Evolutionary conservation across 2,329 filamentous ascomycete genomes (phyloP), one percentile per base, ranked within the genome.

Genomic region (Sporothrix pseudoabietina): DNA sequence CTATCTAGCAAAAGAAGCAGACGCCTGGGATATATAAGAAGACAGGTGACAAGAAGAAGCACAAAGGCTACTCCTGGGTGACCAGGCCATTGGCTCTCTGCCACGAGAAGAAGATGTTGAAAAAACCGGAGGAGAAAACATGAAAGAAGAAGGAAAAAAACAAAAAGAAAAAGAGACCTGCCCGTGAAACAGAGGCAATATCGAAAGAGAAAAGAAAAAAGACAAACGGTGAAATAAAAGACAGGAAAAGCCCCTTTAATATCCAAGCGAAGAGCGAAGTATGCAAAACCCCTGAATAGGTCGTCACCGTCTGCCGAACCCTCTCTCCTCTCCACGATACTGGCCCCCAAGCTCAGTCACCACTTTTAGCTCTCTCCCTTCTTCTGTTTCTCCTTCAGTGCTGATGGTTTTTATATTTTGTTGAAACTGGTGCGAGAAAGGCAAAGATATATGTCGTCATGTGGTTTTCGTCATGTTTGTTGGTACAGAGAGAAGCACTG

Each of bases 231-330:
- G 19, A 63, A 22, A 30, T 39, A 49, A 3, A 68, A 26, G 41
- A 71, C 39, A 54, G 32, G 32, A 26, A 26, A 7, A 35, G 14
- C 26, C 22, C 16, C 16, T 32, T 49, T 41, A 5, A 14, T 71
- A 71, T 63, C 69, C 69, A 63, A 71, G 55, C 49, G 66, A 54
- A 68, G 65, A 32, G 22, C 22, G 22, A 52, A 49, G 32, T 49
- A 49, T n/a, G 63, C 22, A 68, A 69, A 30, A 30, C 68, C 35
- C 68, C 68, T 44, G 69, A 44, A 47, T 63, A 35, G 26, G 16
- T 59, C 55, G 5, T 59, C 39, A n/a, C 19, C 19, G 12, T 47
- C 19, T 32, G 41, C n/a, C n/a, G 6, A 32, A 14, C n/a, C 14
- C 39, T 7, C 30, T n/a, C 35, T 32, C 9, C 16, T 35, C 6